Base-by-base conservation (phyloP, 331 rosid genomes). In the Malus hybrid region DNA sequence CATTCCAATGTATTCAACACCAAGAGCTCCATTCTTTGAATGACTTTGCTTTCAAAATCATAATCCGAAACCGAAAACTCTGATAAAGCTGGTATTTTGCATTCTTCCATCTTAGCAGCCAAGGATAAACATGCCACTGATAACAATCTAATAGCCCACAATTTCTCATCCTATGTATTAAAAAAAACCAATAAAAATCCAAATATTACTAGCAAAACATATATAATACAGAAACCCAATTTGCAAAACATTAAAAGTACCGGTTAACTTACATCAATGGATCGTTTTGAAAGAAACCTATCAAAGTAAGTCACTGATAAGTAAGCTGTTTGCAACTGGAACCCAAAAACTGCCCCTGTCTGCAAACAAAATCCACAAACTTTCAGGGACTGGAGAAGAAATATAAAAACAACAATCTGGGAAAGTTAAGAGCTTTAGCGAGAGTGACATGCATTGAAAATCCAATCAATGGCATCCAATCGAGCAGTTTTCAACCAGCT, bases 101-200 rank as follows among this genome's bases (percentile, higher is more conserved):
- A 72, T 77, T 93, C 97, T 85, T 90, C 98, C 93, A 93, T 90
- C 83, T 93, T 93, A 57, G 95, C 98, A 52, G 97, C 98, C 52
- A 90, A 69, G 7, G 93, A 86, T 79, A 93, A 79, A 65, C 97
- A 89, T 39, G 90, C 93, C 61, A 87, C 85, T 32, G 93, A 85
- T 76, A 90, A 65, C 46, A 93, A 76, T 76, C 84, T 79, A 75
- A 90, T 74, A 76, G 91, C 90, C 98, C 98, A 93, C 9, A 89
- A 65, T 80, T 85, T 83, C 19, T 84, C 86, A 82, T 80, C 93
- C 98, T 93, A 70, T 33, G 77, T 70, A 57, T 10, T 19, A 9
- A 39, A 39, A 39, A 66, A 24, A 39, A 57, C 67, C 69, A 67
- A 65, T 2, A 52, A 52, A 59, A 70, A 61, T 69, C 59, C 71